phyloP scores from a whole-genome alignment of 441 rosid species.

The Bocquillonia castaneifolia region DNA sequence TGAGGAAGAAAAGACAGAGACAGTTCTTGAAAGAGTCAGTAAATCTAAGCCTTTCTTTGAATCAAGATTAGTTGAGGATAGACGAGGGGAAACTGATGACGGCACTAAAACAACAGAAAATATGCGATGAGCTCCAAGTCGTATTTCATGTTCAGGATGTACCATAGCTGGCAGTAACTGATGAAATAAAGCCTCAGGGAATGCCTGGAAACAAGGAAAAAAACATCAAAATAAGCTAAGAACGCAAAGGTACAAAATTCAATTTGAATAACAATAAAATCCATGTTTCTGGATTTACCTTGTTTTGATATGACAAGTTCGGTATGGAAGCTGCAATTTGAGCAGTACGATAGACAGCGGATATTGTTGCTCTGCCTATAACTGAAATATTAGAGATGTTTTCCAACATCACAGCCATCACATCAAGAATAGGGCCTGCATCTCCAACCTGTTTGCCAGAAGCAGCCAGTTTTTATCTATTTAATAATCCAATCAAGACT shows the following conservation, averaged over 20 bases:
- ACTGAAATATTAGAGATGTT: constrained; percentile 70
- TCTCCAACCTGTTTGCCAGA: constrained; percentile 69
- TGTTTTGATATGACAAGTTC: constrained; percentile 69
- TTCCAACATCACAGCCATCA: constrained; percentile 89
- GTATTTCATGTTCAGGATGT: constrained; percentile 69
- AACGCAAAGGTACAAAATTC: constrained; percentile 4
- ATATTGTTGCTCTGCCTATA: constrained; percentile 68
- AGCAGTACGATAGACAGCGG: constrained; percentile 82
- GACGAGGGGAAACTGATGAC: constrained; percentile 56
- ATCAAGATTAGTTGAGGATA: constrained; percentile 27
- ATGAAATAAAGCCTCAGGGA: constrained; percentile 76
- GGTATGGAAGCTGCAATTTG: constrained; percentile 84
- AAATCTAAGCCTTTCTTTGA: constrained; percentile 47
- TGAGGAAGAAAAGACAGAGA: constrained; percentile 97
- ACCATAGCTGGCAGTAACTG: constrained; percentile 73
- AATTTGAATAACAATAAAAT: constrained; percentile 10
- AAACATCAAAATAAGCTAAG: background rate
- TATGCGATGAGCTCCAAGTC: constrained; percentile 69
- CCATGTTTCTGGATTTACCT: constrained; percentile 41
- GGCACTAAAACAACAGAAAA: constrained; percentile 85
- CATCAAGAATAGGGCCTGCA: constrained; percentile 84
- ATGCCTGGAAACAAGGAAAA: constrained; percentile 45
- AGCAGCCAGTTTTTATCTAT: constrained; percentile 26
- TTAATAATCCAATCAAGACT: constrained; percentile 9
- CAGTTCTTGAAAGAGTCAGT: constrained; percentile 84